Evolutionary conservation across 352 stramenopile species (phyloP).

Genomic region (Pythium phragmitis): DNA sequence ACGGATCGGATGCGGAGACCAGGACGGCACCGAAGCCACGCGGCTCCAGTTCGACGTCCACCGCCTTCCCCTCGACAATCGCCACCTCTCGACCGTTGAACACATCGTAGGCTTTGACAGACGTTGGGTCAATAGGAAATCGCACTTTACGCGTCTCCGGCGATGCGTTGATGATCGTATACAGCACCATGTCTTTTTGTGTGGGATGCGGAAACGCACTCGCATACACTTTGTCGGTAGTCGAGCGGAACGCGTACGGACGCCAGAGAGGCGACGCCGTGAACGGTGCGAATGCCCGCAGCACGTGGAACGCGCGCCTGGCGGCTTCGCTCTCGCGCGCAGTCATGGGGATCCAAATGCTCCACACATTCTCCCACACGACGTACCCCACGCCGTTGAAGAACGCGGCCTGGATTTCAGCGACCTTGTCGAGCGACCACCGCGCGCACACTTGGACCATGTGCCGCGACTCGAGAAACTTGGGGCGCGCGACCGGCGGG

Average conservation of each 20-base stretch:
- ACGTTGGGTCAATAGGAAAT: conserved; percentile 27
- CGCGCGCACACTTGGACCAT: conserved; percentile 83
- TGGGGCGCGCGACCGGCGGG: conserved; percentile 64
- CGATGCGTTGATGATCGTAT: conserved; percentile 60
- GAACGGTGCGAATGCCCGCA: conserved; percentile 54
- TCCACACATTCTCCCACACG: conserved; percentile 89
- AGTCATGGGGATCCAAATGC: conserved; percentile 84
- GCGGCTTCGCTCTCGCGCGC: conserved; percentile 59
- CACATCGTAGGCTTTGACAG: conserved; percentile 50
- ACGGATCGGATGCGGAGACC: conserved; percentile 27
- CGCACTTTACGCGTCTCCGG: conserved; percentile 30
- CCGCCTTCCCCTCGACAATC: not conserved
- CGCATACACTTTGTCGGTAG: conserved; percentile 37
- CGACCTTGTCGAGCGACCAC: conserved; percentile 71
- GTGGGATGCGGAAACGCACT: conserved; percentile 32
- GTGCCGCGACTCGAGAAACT: conserved; percentile 80
- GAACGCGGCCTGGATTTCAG: conserved; percentile 68
- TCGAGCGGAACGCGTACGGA: conserved; percentile 39
- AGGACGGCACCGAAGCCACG: conserved; percentile 63
- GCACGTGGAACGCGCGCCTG: conserved; percentile 62
- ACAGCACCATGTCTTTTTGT: conserved; percentile 35
- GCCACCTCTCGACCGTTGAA: conserved; percentile 57
- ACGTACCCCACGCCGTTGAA: conserved; percentile 89
- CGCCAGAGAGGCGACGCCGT: conserved; percentile 47
- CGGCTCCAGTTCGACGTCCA: conserved; percentile 44